Conservation (phyloP, 306 rosid genomes). For the Acacia confusa region DNA sequence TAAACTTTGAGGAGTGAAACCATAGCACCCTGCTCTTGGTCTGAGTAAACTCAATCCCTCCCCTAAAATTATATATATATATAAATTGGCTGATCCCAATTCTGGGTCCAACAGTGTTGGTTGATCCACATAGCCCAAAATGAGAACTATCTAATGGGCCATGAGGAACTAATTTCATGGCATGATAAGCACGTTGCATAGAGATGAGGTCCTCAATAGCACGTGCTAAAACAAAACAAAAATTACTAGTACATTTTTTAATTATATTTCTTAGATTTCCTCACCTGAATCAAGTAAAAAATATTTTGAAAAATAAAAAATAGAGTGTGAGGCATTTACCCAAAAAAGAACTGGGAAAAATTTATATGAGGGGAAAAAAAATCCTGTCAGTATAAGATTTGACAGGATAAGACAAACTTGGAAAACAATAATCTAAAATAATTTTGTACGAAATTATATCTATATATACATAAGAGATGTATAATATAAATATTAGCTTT, state of each 20-base stretch:
- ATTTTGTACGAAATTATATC: neutral
- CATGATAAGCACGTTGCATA: constrained; percentile 34
- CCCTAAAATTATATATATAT: too few species aligned
- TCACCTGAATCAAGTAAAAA: neutral
- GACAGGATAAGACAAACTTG: neutral
- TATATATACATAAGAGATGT: neutral
- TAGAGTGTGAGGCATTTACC: neutral
- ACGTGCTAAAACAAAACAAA: constrained; percentile 25
- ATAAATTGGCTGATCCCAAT: too few species aligned
- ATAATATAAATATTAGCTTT: neutral
- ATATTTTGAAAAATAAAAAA: neutral
- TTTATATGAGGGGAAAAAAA: neutral
- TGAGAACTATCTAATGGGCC: constrained; percentile 27
- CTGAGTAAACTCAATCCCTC: too few species aligned
- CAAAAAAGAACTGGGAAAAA: neutral
- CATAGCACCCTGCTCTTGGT: too few species aligned
- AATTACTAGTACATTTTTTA: neutral
- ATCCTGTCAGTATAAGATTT: neutral
- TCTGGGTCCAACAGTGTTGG: neutral
- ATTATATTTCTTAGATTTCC: neutral
- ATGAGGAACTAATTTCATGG: neutral
- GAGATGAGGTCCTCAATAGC: neutral
- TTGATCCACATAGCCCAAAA: constrained; percentile 19
- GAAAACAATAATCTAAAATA: neutral
- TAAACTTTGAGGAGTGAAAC: too few species aligned